Conservation (phyloP, 129 eudicot genomes). For the Cynara cardunculus region DNA sequence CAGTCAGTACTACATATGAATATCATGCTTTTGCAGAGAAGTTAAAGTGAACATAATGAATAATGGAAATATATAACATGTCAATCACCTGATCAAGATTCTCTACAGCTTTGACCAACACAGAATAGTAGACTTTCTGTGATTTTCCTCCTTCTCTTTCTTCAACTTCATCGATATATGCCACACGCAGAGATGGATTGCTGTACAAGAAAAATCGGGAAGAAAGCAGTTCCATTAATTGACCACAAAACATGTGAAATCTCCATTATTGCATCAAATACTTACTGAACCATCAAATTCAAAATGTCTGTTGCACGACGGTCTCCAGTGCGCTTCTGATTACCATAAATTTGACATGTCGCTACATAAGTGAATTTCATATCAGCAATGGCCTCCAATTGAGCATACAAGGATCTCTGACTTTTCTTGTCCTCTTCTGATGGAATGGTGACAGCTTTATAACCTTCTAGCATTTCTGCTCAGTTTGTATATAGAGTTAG, state of each 20-base stretch:
- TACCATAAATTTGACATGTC: conserved; percentile 57
- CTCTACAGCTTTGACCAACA: conserved; percentile 70
- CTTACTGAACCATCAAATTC: conserved; percentile 77
- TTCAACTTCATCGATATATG: conserved; percentile 89
- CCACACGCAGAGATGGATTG: conserved; percentile 82
- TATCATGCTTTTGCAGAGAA: not conserved
- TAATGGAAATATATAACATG: not conserved
- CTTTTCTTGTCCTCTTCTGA: conserved; percentile 69
- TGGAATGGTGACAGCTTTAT: conserved; percentile 49
- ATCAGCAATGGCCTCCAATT: conserved; percentile 35
- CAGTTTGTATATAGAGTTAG: conserved; percentile 16
- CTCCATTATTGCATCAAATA: not conserved
- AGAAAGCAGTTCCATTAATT: not conserved
- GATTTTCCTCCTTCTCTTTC: conserved; percentile 59
- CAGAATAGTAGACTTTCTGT: conserved; percentile 72
- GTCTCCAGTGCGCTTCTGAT: conserved; percentile 78
- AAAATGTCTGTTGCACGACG: conserved; percentile 82
- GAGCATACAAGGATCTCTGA: conserved; percentile 35
- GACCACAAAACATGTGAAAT: not conserved
- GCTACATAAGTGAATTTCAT: conserved; percentile 39
- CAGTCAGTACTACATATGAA: not conserved
- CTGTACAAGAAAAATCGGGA: conserved; percentile 25
- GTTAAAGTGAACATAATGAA: not conserved
- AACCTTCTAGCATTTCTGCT: conserved; percentile 72
- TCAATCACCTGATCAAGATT: conserved; percentile 75